A percentile compares a stretch with the other conserved stretches of the same genome.
Conservation (phyloP, 768 basidiomycete genomes). For the Termitomyces sp. region DNA sequence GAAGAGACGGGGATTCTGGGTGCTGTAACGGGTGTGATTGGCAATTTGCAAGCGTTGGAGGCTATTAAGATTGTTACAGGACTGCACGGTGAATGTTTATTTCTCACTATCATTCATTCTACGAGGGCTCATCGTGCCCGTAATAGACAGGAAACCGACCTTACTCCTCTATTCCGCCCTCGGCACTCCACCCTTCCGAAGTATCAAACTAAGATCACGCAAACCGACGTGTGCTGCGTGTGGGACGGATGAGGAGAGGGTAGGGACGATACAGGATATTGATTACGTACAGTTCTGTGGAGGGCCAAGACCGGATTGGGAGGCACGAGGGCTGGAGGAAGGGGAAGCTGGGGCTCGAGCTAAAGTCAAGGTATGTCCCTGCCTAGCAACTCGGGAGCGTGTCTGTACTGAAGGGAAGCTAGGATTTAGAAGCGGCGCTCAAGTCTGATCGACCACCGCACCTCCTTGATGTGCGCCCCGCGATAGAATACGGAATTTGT, state of each 20-base stretch:
- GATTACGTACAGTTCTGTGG: conserved; percentile 92
- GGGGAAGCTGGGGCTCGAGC: conserved; percentile 41
- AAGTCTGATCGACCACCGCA: conserved; percentile 23
- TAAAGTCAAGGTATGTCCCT: conserved; percentile 34
- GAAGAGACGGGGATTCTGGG: conserved; percentile 90
- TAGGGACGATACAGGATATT: conserved; percentile 46
- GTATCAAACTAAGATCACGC: conserved; percentile 72
- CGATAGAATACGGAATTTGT: conserved; percentile 84
- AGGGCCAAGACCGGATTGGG: conserved; percentile 65
- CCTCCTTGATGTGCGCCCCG: conserved; percentile 79
- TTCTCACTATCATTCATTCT: background rate
- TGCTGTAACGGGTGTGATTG: conserved; percentile 85
- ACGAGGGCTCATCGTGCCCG: conserved; percentile 67
- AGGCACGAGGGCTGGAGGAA: conserved; percentile 44
- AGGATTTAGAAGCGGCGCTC: conserved; percentile 28
- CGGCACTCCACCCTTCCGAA: conserved; percentile 65
- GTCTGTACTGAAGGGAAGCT: background rate
- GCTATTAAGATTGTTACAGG: conserved; percentile 59
- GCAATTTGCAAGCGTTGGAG: conserved; percentile 86
- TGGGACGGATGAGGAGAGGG: conserved; percentile 43
- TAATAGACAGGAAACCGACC: conserved; percentile 35
- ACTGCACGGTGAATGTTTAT: conserved; percentile 26
- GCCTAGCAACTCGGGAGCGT: background rate
- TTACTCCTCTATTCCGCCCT: conserved; percentile 61
- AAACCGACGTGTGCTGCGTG: conserved; percentile 77